These are phyloP conservation scores for Groenewaldozyma sp. DNA, from an alignment of 1,139 yeast species.

Conservation along the genomic window DNA sequence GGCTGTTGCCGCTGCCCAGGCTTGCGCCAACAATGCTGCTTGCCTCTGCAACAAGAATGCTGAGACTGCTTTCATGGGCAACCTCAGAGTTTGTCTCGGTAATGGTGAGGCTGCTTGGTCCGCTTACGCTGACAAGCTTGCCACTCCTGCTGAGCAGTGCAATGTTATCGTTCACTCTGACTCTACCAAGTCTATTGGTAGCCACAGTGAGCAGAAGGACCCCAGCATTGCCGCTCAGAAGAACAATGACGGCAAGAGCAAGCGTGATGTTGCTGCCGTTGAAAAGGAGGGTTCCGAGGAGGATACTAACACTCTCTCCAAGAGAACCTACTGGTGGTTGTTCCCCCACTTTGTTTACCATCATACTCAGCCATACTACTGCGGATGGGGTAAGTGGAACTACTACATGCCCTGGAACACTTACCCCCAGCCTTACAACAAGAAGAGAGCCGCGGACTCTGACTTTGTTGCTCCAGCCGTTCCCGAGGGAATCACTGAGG, in stretches of 20 bases:
- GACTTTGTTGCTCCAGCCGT: not conserved
- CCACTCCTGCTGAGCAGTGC: conserved; percentile 1
- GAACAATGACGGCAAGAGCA: not conserved
- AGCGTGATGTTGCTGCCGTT: not conserved
- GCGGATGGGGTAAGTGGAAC: not conserved
- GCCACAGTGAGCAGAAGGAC: not conserved
- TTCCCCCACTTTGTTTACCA: not conserved
- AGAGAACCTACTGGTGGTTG: conserved; percentile 4
- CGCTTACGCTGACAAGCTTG: not conserved
- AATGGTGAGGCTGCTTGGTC: conserved; percentile 4
- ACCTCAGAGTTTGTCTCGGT: not conserved
- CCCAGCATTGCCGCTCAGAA: conserved; percentile 1
- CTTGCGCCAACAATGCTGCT: not conserved
- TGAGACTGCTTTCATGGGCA: not conserved
- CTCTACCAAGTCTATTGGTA: conserved; percentile 1
- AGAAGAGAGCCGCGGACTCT: conserved; percentile 1
- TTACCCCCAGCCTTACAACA: not conserved
- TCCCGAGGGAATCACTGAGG: conserved; percentile 4
- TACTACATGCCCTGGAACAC: not conserved
- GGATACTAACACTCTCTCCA: conserved; percentile 2
- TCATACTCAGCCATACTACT: not conserved
- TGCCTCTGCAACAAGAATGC: not conserved
- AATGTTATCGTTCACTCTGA: conserved; percentile 2
- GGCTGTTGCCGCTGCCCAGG: conserved; percentile 1
- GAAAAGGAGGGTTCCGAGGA: too few species aligned